Conservation (phyloP, 1,139 yeast species). For the Pichia sp. region DNA sequence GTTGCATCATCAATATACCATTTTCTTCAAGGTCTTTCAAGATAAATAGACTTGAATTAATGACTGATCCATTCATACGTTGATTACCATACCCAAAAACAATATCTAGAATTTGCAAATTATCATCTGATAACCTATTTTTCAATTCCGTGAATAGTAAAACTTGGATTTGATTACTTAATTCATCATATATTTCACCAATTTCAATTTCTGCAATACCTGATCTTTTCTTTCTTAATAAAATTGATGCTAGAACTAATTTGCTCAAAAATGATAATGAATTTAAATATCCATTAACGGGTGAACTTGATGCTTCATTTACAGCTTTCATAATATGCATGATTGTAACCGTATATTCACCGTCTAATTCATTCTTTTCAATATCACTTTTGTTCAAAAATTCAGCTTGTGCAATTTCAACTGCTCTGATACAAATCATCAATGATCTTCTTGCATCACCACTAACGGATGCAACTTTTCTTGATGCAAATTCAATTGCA, state of each 20-base stretch:
- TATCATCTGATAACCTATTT: conserved; percentile 20
- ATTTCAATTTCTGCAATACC: conserved; percentile 66
- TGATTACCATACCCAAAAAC: conserved; percentile 28
- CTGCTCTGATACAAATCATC: conserved; percentile 82
- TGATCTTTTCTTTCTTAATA: conserved; percentile 58
- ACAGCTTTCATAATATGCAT: conserved; percentile 72
- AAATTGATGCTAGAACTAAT: conserved; percentile 59
- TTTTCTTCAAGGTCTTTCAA: conserved; percentile 66
- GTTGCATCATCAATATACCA: conserved; percentile 67
- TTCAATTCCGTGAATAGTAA: conserved; percentile 25
- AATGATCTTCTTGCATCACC: conserved; percentile 96
- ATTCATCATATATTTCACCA: conserved; percentile 76
- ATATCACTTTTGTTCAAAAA: conserved; percentile 31
- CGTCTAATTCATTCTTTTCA: conserved; percentile 30
- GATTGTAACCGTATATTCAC: conserved; percentile 53
- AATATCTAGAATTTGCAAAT: conserved; percentile 27
- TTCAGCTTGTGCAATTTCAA: conserved; percentile 74
- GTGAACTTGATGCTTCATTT: conserved; percentile 72
- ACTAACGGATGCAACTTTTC: conserved; percentile 92
- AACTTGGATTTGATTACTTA: conserved; percentile 35
- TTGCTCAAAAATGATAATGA: conserved; percentile 65
- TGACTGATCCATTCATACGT: conserved; percentile 10
- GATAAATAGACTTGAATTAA: conserved; percentile 43
- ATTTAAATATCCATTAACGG: conserved; percentile 52
- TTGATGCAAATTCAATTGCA: conserved; percentile 85